Conservation (phyloP, 371 early-diverging fungal genomes). For the Smittium mucronatum region DNA sequence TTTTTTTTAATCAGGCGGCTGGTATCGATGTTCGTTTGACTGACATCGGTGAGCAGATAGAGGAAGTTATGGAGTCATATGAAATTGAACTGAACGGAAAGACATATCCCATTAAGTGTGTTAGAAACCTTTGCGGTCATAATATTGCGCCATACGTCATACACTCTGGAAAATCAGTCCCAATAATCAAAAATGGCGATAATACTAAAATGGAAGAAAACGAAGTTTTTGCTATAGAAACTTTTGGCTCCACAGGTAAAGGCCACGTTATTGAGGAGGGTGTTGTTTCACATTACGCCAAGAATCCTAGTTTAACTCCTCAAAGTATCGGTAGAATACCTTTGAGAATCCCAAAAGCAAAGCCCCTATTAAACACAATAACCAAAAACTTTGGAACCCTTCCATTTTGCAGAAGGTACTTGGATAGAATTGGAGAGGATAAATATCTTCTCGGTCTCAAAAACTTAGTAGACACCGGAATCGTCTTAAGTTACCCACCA, state of each 20-base stretch:
- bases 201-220: slow-evolving; percentile 95
- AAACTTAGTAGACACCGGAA: too few relatives aligned
- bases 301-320: slow-evolving; percentile 39
- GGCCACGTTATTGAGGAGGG: slow-evolving; percentile 87
- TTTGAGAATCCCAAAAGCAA: slow-evolving; percentile 58
- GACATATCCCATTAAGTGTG: slow-evolving; percentile 86
- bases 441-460: too few relatives aligned
- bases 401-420: slow-evolving; percentile 95
- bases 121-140: slow-evolving; percentile 97
- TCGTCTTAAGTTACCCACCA: too few relatives aligned
- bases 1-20: too few relatives aligned
- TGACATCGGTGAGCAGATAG: slow-evolving; percentile 96
- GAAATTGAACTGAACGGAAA: slow-evolving; percentile 94
- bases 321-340: slow-evolving; percentile 5
- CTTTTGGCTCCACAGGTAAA: slow-evolving; percentile 97
- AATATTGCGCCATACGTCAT: slow-evolving; percentile 92
- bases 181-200: slow-evolving; percentile 85
- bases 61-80: slow-evolving; percentile 97
- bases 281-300: slow-evolving; percentile 93
- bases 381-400: slow-evolving; percentile 91
- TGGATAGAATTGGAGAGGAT: too few relatives aligned
- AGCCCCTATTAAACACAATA: slow-evolving; percentile 75
- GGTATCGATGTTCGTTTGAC: too few relatives aligned
- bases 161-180: slow-evolving; percentile 96
- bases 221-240: slow-evolving; percentile 97